Evolutionary conservation across 2,329 filamentous ascomycete species (phyloP).

Genomic region (Sclerotinia nivalis): DNA sequence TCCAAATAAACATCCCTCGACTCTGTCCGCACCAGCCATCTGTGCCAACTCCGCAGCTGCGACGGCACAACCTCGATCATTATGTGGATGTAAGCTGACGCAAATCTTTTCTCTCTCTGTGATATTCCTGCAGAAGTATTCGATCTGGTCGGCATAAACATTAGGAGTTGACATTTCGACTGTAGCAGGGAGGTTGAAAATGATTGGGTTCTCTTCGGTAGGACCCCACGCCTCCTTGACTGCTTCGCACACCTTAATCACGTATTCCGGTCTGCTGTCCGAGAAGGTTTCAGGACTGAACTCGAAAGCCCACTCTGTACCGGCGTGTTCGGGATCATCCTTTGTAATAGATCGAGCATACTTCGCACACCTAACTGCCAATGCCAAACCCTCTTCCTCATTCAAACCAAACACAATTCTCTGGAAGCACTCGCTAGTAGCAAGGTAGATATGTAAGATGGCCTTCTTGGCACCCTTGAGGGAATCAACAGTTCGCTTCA

Average conservation of each 20-base stretch:
- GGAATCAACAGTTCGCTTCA: conserved; percentile 84
- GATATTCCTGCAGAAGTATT: conserved; percentile 90
- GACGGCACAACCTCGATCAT: conserved; percentile 86
- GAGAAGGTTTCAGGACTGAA: conserved; percentile 90
- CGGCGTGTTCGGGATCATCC: conserved; percentile 59
- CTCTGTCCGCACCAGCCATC: conserved; percentile 93
- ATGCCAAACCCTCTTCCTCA: conserved; percentile 75
- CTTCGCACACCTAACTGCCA: conserved; percentile 83
- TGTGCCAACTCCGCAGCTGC: conserved; percentile 90
- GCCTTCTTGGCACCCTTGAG: conserved; percentile 89
- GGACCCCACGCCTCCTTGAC: conserved; percentile 95
- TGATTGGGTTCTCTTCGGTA: conserved; percentile 74
- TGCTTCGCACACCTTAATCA: conserved; percentile 80
- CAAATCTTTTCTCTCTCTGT: conserved; percentile 81
- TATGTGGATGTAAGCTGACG: conserved; percentile 91
- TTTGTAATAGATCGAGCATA: conserved; percentile 90
- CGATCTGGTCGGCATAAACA: conserved; percentile 92
- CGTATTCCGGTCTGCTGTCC: conserved; percentile 82
- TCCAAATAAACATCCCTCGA: conserved; percentile 91
- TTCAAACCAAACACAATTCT: conserved; percentile 86
- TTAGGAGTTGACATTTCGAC: conserved; percentile 96
- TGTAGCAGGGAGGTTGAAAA: conserved; percentile 95
- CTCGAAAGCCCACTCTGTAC: conserved; percentile 73
- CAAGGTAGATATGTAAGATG: conserved; percentile 92
- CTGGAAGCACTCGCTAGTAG: conserved; percentile 94